These are phyloP conservation scores for Polychaeton citri DNA, from an alignment of 2,329 filamentous ascomycete genomes.

Conservation along the genomic window DNA sequence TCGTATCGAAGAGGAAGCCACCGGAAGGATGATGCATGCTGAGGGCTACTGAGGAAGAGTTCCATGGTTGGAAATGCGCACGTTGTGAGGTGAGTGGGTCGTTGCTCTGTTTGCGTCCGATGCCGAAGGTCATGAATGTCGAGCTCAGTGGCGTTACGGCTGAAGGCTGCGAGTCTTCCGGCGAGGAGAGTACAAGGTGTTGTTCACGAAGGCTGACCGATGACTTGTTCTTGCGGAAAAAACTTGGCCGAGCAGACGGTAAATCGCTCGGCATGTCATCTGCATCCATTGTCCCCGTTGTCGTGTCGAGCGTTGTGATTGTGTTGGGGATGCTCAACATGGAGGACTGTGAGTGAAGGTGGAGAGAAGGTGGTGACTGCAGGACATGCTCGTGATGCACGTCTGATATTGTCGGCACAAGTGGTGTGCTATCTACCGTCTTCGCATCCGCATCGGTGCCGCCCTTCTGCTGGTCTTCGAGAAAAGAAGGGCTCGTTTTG, in stretches of 20 bases:
- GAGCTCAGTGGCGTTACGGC: slow-evolving; percentile 62
- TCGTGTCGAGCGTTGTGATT: slow-evolving; percentile 6
- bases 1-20: slow-evolving; percentile 66
- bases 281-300: background rate
- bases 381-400: slow-evolving; percentile 15
- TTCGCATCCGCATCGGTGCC: slow-evolving; percentile 10
- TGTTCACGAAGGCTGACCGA: slow-evolving; percentile 49
- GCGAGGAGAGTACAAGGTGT: slow-evolving; percentile 55
- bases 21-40: slow-evolving; percentile 41
- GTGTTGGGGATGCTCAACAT: slow-evolving; percentile 6
- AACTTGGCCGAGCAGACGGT: slow-evolving; percentile 10
- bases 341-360: slow-evolving; percentile 10
- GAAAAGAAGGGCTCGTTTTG: slow-evolving; percentile 10
- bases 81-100: slow-evolving; percentile 18
- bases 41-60: background rate
- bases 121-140: slow-evolving; percentile 43
- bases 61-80: slow-evolving; percentile 7
- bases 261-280: slow-evolving; percentile 14
- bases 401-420: slow-evolving; percentile 13
- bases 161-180: slow-evolving; percentile 51
- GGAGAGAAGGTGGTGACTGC: slow-evolving; percentile 18
- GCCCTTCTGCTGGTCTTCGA: slow-evolving; percentile 10
- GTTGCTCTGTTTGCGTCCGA: slow-evolving; percentile 10
- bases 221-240: slow-evolving; percentile 37
- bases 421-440: slow-evolving; percentile 5